phyloP scores from a whole-genome alignment of 768 basidiomycete genomes.

The Gymnopilus junonius region DNA sequence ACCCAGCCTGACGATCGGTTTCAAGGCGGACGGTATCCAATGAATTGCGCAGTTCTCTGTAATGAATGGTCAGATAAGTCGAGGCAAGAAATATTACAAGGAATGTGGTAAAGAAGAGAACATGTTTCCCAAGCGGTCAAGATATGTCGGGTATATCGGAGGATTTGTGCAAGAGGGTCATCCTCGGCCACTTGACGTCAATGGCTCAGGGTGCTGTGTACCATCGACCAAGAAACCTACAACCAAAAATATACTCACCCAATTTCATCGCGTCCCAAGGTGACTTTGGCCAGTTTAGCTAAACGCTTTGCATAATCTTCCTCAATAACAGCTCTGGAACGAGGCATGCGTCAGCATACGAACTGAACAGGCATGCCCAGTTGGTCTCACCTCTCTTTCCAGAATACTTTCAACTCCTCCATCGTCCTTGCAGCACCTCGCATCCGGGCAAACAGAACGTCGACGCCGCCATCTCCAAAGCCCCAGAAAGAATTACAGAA shows the following conservation, averaged over 20 bases:
- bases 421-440: slow-evolving; percentile 83
- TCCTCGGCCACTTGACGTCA: neutral
- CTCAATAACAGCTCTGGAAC: slow-evolving; percentile 79
- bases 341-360: slow-evolving; percentile 13
- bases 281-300: slow-evolving; percentile 72
- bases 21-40: slow-evolving; percentile 82
- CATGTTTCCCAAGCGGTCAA: neutral
- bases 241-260: slow-evolving; percentile 61
- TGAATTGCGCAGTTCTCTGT: slow-evolving; percentile 80
- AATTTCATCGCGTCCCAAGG: slow-evolving; percentile 89
- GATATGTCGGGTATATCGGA: neutral
- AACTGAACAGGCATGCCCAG: neutral
- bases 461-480: slow-evolving; percentile 81
- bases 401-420: slow-evolving; percentile 86
- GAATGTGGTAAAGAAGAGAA: neutral
- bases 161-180: neutral
- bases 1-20: slow-evolving; percentile 80
- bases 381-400: slow-evolving; percentile 86
- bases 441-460: slow-evolving; percentile 90
- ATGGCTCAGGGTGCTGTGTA: neutral
- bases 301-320: slow-evolving; percentile 94
- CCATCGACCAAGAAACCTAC: neutral
- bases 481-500: slow-evolving; percentile 99
- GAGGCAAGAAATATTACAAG: neutral
- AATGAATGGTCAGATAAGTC: slow-evolving; percentile 21